Evolutionary conservation across 805 yeast genomes (phyloP).

Genomic region (Candida yuanshanica): DNA sequence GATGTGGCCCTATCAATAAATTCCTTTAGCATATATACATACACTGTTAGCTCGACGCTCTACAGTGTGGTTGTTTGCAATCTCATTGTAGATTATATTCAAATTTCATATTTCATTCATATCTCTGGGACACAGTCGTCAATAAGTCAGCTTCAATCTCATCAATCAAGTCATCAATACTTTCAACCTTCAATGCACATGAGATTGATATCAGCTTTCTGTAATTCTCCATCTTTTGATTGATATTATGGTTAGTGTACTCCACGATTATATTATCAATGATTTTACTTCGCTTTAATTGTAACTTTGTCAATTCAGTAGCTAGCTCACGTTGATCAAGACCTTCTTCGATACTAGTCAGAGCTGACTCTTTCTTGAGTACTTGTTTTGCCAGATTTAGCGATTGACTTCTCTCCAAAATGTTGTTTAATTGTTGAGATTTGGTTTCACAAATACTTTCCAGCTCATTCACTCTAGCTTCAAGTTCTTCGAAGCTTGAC

Average conservation of each 20-base stretch:
- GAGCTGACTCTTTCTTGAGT: conserved; percentile 43
- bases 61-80: too few species aligned
- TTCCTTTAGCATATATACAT: too few species aligned
- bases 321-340: conserved; percentile 24
- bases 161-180: conserved; percentile 73
- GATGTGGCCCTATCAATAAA: too few species aligned
- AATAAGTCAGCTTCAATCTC: conserved; percentile 54
- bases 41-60: too few species aligned
- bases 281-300: conserved; percentile 40
- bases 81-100: too few species aligned
- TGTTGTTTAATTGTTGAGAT: conserved; percentile 31
- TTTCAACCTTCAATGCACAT: conserved; percentile 74
- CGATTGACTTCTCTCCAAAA: conserved; percentile 63
- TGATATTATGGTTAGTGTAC: conserved; percentile 38
- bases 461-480: conserved; percentile 10
- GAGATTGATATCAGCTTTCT: conserved; percentile 69
- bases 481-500: conserved; percentile 14
- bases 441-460: conserved; percentile 22
- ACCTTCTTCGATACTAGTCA: conserved; percentile 10
- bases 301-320: conserved; percentile 45
- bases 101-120: background rate
- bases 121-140: conserved; percentile 12
- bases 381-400: conserved; percentile 52
- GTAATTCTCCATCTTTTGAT: conserved; percentile 67
- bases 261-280: conserved; percentile 48